Evolutionary conservation across 2,329 filamentous ascomycete species (phyloP).

Genomic region (Rhinocladiella similis): DNA sequence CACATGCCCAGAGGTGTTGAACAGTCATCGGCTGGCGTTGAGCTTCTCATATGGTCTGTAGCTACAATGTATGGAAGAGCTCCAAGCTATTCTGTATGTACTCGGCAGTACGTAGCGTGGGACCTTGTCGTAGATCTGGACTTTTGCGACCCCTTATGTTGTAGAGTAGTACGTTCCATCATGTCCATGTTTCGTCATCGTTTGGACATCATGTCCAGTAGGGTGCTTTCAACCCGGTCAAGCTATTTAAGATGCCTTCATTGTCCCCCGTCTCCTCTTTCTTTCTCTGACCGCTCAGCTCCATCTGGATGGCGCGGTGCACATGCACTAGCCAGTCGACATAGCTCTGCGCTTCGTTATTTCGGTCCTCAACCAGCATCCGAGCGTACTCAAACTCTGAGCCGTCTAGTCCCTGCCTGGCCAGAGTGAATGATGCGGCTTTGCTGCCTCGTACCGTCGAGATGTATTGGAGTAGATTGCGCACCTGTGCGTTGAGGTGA

Average conservation of each 20-base stretch:
- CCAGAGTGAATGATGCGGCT: slow-evolving; percentile 83
- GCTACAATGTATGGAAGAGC: no score
- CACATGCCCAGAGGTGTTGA: no score
- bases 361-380: slow-evolving; percentile 87
- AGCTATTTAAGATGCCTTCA: slow-evolving; percentile 45
- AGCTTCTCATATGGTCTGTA: not conserved
- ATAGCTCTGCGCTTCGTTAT: slow-evolving; percentile 96
- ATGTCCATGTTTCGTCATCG: not conserved
- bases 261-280: slow-evolving; percentile 38
- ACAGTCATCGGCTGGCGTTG: no score
- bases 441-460: slow-evolving; percentile 79
- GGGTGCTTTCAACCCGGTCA: slow-evolving; percentile 47
- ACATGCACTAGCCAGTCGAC: slow-evolving; percentile 98
- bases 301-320: slow-evolving; percentile 88
- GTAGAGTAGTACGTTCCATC: no score
- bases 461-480: slow-evolving; percentile 89
- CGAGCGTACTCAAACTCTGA: slow-evolving; percentile 96
- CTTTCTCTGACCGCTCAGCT: slow-evolving; percentile 59
- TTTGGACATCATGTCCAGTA: slow-evolving; percentile 40
- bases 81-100: no score
- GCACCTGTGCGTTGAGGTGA: slow-evolving; percentile 89
- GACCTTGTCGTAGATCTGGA: no score
- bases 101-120: no score
- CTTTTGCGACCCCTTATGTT: no score
- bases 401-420: slow-evolving; percentile 87